Evolutionary conservation across 257 asterid species (phyloP).

Genomic region (Salvia hispanica): DNA sequence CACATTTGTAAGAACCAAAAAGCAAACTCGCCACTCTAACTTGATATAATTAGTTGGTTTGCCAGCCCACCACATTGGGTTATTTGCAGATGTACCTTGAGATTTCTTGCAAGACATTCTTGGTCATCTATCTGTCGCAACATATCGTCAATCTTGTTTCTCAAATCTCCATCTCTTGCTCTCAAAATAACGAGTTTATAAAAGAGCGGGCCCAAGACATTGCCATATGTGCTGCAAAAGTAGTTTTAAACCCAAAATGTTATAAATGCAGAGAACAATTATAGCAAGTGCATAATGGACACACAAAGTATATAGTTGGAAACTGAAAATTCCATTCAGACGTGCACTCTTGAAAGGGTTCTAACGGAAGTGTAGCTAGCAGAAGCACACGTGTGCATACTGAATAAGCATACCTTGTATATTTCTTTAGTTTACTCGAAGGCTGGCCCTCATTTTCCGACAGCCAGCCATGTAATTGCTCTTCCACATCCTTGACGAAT

Average conservation of each 20-base stretch:
- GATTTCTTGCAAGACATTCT: slow-evolving; percentile 55
- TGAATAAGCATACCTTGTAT: slow-evolving; percentile 54
- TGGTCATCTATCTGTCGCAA: slow-evolving; percentile 56
- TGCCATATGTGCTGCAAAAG: slow-evolving; percentile 51
- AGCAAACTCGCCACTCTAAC: not conserved
- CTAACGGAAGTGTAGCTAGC: not conserved
- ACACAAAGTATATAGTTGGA: too few species aligned
- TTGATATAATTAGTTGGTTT: not conserved
- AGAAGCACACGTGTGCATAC: slow-evolving; percentile 9
- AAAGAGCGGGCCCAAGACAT: slow-evolving; percentile 48
- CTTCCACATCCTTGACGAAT: slow-evolving; percentile 52
- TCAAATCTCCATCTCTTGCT: slow-evolving; percentile 51
- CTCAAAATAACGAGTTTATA: slow-evolving; percentile 43
- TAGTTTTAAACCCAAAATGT: slow-evolving; percentile 23
- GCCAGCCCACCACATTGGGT: not conserved
- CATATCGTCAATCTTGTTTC: slow-evolving; percentile 51
- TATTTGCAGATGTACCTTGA: slow-evolving; percentile 57
- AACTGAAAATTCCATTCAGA: not conserved
- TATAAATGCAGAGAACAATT: not conserved
- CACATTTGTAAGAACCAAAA: slow-evolving; percentile 9
- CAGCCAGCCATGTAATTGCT: slow-evolving; percentile 44
- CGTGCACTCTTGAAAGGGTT: not conserved
- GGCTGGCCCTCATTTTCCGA: slow-evolving; percentile 27
- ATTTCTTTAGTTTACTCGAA: slow-evolving; percentile 40
- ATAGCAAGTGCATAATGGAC: not conserved